Conservation (phyloP, 176 grass and related monocot genomes). For the Avena insularis region DNA sequence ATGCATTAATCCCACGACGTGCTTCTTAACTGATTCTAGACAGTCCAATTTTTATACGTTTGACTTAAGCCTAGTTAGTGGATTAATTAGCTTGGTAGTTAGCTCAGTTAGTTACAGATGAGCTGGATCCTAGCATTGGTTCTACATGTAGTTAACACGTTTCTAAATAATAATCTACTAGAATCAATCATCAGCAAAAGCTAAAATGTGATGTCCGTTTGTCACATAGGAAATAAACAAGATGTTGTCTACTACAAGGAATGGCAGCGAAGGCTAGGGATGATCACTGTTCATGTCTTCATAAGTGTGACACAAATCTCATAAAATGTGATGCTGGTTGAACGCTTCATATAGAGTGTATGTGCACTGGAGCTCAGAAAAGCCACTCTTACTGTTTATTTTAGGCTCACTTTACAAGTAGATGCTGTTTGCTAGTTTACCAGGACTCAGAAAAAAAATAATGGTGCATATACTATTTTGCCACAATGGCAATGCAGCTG, state of each 20-base stretch:
- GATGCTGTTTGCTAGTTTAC: constrained; percentile 18
- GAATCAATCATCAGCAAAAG: no score
- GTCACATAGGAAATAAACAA: background rate
- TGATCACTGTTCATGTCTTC: background rate
- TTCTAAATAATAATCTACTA: no score
- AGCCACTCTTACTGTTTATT: background rate
- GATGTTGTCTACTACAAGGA: background rate
- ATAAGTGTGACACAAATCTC: background rate
- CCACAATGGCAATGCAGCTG: background rate
- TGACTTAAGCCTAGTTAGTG: no score
- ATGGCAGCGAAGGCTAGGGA: background rate
- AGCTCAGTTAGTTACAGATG: no score
- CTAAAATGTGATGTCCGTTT: background rate
- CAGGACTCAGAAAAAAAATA: background rate
- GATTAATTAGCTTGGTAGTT: no score
- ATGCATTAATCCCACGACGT: no score
- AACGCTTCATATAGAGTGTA: background rate
- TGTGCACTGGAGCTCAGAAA: constrained; percentile 1
- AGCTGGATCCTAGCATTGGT: no score
- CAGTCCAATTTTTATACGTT: no score
- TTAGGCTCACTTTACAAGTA: constrained; percentile 17
- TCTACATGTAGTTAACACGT: no score
- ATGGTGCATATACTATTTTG: background rate
- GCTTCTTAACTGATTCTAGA: no score
- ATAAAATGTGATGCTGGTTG: background rate